These are phyloP conservation scores for Blastomyces gilchristii DNA, from an alignment of 2,329 filamentous ascomycete species.

Conservation along the genomic window DNA sequence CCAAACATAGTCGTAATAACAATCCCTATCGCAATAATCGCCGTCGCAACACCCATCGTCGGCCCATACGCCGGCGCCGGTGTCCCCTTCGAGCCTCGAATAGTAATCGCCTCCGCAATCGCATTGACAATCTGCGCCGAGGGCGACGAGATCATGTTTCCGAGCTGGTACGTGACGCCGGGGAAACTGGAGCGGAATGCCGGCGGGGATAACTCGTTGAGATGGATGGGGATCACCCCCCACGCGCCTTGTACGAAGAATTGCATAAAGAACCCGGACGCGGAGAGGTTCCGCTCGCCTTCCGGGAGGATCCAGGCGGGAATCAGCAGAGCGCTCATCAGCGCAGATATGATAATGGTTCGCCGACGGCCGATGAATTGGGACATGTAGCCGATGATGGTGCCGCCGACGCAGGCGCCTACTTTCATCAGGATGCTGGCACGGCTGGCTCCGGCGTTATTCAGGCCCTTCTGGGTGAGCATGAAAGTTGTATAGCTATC, in stretches of 20 bases:
- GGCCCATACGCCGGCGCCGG: conserved; percentile 61
- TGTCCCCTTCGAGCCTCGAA: conserved; percentile 47
- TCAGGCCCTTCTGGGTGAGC: conserved; percentile 59
- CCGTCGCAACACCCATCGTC: conserved; percentile 65
- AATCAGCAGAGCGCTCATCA: conserved; percentile 58
- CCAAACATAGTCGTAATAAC: conserved; percentile 57
- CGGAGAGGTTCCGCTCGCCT: conserved; percentile 45
- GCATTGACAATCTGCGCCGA: conserved; percentile 70
- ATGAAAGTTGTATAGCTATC: conserved; percentile 77
- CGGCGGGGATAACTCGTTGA: conserved; percentile 55
- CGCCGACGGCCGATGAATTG: conserved; percentile 63
- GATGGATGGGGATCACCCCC: conserved; percentile 60
- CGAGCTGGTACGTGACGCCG: conserved; percentile 54
- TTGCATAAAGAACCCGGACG: conserved; percentile 74
- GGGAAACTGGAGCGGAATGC: conserved; percentile 54
- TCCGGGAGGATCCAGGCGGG: conserved; percentile 61
- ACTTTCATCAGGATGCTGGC: conserved; percentile 74
- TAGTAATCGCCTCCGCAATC: conserved; percentile 52
- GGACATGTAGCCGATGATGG: conserved; percentile 61
- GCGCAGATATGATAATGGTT: conserved; percentile 46
- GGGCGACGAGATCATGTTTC: conserved; percentile 51
- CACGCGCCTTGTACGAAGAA: conserved; percentile 70
- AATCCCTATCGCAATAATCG: conserved; percentile 64
- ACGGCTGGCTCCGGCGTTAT: conserved; percentile 54
- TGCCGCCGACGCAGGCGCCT: conserved; percentile 64